Percentiles rank a stretch among this genome's conserved stretches.
Evolutionary conservation across 257 asterid species (phyloP).

Genomic region (Solanum sparsipilum): DNA sequence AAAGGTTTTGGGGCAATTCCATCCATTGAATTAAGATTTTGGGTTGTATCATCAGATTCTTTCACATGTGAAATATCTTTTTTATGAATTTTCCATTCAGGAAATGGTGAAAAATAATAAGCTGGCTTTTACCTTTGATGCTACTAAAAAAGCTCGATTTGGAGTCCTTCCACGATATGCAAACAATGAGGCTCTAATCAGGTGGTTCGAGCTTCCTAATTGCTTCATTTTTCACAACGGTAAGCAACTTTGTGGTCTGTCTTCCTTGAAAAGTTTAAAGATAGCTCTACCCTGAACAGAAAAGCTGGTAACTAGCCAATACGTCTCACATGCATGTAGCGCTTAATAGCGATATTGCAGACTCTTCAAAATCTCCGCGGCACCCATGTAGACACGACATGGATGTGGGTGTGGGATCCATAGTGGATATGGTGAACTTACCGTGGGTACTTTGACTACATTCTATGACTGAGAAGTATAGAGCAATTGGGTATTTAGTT

Average conservation of each 20-base stretch:
- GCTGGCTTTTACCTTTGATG: constrained; percentile 56
- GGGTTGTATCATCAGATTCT: background rate
- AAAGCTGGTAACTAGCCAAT: background rate
- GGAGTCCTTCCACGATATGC: constrained; percentile 94
- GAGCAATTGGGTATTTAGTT: background rate
- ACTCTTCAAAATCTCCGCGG: background rate
- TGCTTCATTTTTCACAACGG: constrained; percentile 98
- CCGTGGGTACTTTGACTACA: background rate
- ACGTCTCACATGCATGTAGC: background rate
- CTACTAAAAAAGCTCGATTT: constrained; percentile 80
- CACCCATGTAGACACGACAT: background rate
- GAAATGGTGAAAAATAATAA: constrained; percentile 90
- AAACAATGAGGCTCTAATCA: constrained; percentile 62
- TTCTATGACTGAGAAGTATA: background rate
- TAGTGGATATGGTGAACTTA: background rate
- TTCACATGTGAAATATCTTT: background rate
- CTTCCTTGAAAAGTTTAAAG: background rate
- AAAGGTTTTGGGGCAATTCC: background rate
- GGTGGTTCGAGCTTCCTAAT: constrained; percentile 97
- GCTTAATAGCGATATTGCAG: background rate
- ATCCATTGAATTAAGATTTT: background rate
- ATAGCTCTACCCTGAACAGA: background rate
- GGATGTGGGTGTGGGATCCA: background rate
- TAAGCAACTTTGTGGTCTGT: constrained; percentile 21
- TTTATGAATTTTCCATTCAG: constrained; percentile 24